Evolutionary conservation across 1,139 yeast genomes (phyloP), one percentile per base, ranked within the genome.

Genomic region (Scheffersomyces lignicola): DNA sequence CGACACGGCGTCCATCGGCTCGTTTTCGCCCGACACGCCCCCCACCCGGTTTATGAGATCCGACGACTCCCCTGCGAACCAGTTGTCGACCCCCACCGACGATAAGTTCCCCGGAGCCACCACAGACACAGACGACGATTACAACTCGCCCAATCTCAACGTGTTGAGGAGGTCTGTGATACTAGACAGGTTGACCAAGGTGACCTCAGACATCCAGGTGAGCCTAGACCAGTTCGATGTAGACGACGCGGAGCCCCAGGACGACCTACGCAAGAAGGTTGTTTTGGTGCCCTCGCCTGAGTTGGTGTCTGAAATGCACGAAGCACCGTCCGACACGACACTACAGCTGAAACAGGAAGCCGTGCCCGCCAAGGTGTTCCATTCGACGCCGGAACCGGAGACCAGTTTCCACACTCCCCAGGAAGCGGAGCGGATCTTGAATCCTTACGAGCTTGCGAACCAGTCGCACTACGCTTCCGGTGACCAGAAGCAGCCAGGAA

Each of bases 161-260:
- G 25, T 45, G 31, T 48, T 65, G 18, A 54, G 72, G 37, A 45
- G 74, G 29, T 62, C 72, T 2, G 61, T 62, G 18, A 64, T 69
- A 18, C 53, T 69, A 33, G 73, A 68, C 36, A 51, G 67, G 25
- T 54, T 69, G 32, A 62, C 64, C 17, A 62, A 66, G 40, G 69
- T 69, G 14, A 69, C 76, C 0, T 56, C 62, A 7, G 73, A 67
- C 38, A 65, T 66, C 13, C 63, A 65, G 41, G 62, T 63, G 35
- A 68, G 62, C 37, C 40, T 62, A 11, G 56, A 54, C 30, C 53
- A 49, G 16, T 51, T 48, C 21, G 57, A 53, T 12, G 44, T 29
- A 11, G 43, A 34, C 5, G 38, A 30, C 1, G 44, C 22, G 11
- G 35, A 33, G n/a, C n/a, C n/a, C n/a, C n/a, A n/a, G n/a, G n/a